Evolutionary conservation across 768 basidiomycete species (phyloP).

Genomic region (Trametes cinnabarina): DNA sequence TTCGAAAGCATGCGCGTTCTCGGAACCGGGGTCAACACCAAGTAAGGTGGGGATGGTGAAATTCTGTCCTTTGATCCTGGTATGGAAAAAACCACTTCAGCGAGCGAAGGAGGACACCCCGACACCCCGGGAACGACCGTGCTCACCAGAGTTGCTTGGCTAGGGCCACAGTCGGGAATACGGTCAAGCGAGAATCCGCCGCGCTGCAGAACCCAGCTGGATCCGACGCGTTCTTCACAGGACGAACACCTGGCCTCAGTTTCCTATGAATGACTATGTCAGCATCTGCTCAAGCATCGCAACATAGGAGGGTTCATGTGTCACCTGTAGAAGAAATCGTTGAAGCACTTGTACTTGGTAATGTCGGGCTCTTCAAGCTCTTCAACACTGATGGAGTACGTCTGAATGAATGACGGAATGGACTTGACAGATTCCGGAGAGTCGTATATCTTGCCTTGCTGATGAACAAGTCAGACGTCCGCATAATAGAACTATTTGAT

Average conservation of each 20-base stretch:
- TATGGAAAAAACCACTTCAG: background rate
- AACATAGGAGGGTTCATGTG: background rate
- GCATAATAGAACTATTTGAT: background rate
- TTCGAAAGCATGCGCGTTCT: conserved; percentile 40
- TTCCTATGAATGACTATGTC: conserved; percentile 39
- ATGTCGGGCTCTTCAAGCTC: conserved; percentile 68
- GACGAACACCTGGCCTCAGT: conserved; percentile 58
- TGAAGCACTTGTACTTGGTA: conserved; percentile 64
- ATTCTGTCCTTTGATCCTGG: conserved; percentile 64
- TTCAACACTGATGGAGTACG: conserved; percentile 51
- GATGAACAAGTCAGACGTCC: background rate
- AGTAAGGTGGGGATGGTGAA: conserved; percentile 69
- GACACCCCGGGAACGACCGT: no score
- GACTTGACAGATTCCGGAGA: conserved; percentile 47
- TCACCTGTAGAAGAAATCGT: conserved; percentile 71
- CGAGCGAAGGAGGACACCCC: no score
- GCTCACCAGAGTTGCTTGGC: conserved; percentile 70
- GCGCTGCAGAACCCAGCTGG: conserved; percentile 55
- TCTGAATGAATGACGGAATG: conserved; percentile 54
- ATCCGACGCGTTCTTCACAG: conserved; percentile 54
- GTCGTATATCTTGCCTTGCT: conserved; percentile 60
- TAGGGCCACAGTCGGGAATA: conserved; percentile 54
- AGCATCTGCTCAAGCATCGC: background rate
- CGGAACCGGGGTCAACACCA: conserved; percentile 41
- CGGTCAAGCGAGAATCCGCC: conserved; percentile 74